Evolutionary conservation across 1,284 basidiomycete genomes (phyloP), one percentile per base, ranked within the genome.

Genomic region (Ceratobasidium sp.): DNA sequence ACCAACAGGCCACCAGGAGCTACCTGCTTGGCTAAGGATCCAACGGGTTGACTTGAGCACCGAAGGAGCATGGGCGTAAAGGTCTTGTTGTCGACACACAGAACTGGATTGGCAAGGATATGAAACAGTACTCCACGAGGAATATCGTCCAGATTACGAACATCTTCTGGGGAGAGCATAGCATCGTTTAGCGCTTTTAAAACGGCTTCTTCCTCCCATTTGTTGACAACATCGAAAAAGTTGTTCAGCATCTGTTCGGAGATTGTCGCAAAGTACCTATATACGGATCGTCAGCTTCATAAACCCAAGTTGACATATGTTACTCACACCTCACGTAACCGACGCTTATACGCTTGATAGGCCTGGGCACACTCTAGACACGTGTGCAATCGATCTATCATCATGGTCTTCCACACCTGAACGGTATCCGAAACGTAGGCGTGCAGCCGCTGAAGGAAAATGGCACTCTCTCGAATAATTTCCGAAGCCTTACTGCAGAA

Each of bases 401-500:
- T 77, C 69, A 81, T 83, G 17, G 76, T 75, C 76, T 87, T 86
- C 91, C 91, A 95, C 49, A 80, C 76, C 1, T 83, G 79, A 3
- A 91, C 87, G 15, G 81, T 80, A 0, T 78, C 76, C 70, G 86
- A 86, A 58, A 76, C 70, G 74, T 93, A 95, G 3, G 93, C 93
- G 75, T 91, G 89, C 50, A 95, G 78, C 71, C 92, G 85, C 58
- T 94, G 81, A 55, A 93, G 83, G 79, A 93, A 96, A 0, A 86
- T 87, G 0, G 93, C 91, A 1, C 88, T 85, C 64, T 84, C 86
- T 5, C 82, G 76, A 0, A 84, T 84, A 42, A 84, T 78, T 20
- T 79, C 74, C 57, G 83, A 78, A 1, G 88, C 89, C 43, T 81
- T 80, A 47, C 78, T 76, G 75, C 91, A 93, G 75, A 89, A 92